phyloP scores from a whole-genome alignment of 768 basidiomycete genomes.

The Panaeolus cyanescens region DNA sequence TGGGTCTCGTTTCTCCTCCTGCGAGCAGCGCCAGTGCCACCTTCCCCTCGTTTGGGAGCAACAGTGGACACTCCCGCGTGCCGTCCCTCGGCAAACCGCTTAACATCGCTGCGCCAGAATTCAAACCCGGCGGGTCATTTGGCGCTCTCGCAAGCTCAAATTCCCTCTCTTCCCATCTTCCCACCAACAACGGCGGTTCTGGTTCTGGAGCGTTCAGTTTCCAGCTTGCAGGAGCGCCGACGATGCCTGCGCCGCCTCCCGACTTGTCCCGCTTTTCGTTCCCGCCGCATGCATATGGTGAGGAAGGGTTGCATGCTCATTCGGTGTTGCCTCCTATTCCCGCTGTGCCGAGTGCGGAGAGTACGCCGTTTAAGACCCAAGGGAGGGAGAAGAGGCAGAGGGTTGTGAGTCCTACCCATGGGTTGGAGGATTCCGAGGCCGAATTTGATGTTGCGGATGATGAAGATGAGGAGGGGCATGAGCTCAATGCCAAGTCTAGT shows the following conservation, averaged over 20 bases:
- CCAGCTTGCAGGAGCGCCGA: constrained; percentile 69
- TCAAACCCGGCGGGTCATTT: constrained; percentile 54
- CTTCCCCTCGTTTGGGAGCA: constrained; percentile 28
- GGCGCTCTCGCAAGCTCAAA: not conserved
- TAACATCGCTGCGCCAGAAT: constrained; percentile 78
- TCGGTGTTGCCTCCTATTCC: constrained; percentile 4
- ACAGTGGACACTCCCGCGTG: constrained; percentile 41
- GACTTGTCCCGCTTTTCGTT: constrained; percentile 21
- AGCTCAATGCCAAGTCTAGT: no score
- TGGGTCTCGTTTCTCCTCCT: not conserved
- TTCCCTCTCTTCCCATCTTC: not conserved
- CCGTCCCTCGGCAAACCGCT: constrained; percentile 67
- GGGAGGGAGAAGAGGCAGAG: constrained; percentile 80
- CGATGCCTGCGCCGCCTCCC: constrained; percentile 44
- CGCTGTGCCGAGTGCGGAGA: constrained; percentile 33
- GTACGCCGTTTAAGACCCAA: constrained; percentile 53
- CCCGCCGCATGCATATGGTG: constrained; percentile 7
- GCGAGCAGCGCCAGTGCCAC: constrained; percentile 20
- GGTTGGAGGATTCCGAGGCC: not conserved
- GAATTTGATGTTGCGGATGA: not conserved
- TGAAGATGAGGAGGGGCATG: not conserved
- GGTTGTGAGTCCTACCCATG: constrained; percentile 45
- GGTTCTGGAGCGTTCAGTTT: constrained; percentile 63
- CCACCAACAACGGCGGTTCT: not conserved
- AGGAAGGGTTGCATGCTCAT: not conserved